Base-by-base conservation (phyloP, 1,284 basidiomycete genomes). In the Dichomitus squalens region DNA sequence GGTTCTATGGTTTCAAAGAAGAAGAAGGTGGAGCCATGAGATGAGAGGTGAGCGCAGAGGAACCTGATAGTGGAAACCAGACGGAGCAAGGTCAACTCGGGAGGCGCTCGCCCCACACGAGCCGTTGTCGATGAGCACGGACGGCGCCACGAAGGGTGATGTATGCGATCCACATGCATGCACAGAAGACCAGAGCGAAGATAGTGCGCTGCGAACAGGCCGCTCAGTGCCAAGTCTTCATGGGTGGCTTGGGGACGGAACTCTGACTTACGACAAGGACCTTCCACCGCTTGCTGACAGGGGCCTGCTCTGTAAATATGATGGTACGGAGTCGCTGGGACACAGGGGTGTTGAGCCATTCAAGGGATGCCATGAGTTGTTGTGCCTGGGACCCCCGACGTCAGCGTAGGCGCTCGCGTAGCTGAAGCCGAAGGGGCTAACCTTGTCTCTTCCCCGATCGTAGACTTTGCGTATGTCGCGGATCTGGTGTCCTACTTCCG, bases 41-140 rank as follows among this genome's bases (percentile, higher is more conserved):
- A n/a, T n/a, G n/a, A n/a, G n/a, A n/a, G n/a, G n/a, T n/a, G n/a
- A n/a, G n/a, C n/a, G n/a, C n/a, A n/a, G n/a, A n/a, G n/a, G n/a
- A n/a, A n/a, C n/a, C n/a, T n/a, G n/a, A n/a, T n/a, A 31, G 29
- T 31, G 11, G 29, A 31, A 31, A 31, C 29, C 29, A 31, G 5
- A 11, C 5, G 29, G 29, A 35, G 50, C 29, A 41, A 41, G 14
- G 16, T 66, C 73, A 90, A 36, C 84, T 87, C 79, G 90, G 87
- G 56, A 91, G 75, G 53, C 84, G 79, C 66, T 88, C 86, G 41
- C 88, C 88, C 88, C 88, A 91, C 14, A 91, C 81, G 25, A 90
- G 79, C 43, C 87, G 76, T 64, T 89, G 83, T 61, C 84, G 76
- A 67, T 91, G 86, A 14, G 88, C 88, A 35, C 85, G 76, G 55